A percentile compares a stretch with the other conserved stretches of the same genome.
phyloP scores from a whole-genome alignment of 805 yeast genomes.

The Starmerella bombi region DNA sequence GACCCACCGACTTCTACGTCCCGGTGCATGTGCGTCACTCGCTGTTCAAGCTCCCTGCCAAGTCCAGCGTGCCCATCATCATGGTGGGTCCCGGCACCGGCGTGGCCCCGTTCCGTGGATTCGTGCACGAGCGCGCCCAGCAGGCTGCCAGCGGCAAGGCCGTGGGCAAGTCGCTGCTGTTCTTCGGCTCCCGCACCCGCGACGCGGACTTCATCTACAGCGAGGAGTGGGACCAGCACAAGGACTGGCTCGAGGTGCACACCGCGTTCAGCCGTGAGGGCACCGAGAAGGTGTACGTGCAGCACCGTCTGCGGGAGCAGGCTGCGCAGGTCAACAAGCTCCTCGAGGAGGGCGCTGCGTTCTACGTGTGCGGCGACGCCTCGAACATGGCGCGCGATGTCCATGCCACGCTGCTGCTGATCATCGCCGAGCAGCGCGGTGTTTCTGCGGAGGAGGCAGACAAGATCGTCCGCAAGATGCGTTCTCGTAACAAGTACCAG shows the following conservation, averaged over 20 bases:
- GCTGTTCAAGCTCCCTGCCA: constrained; percentile 82
- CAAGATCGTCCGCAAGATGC: constrained; percentile 63
- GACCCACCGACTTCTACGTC: constrained; percentile 33
- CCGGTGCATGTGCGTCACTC: constrained; percentile 94
- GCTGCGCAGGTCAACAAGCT: constrained; percentile 40
- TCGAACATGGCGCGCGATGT: constrained; percentile 92
- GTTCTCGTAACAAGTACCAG: constrained; percentile 78
- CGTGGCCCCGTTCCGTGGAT: constrained; percentile 96
- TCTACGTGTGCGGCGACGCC: constrained; percentile 97
- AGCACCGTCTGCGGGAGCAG: constrained; percentile 48
- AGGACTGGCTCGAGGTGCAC: constrained; percentile 36
- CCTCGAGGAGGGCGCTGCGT: constrained; percentile 57
- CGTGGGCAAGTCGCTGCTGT: constrained; percentile 62
- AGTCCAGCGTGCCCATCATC: constrained; percentile 69
- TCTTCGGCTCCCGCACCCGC: constrained; percentile 78
- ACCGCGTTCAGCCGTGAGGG: constrained; percentile 82
- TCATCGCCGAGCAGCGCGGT: constrained; percentile 51
- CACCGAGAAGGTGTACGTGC: constrained; percentile 60
- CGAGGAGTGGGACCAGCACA: constrained; percentile 76
- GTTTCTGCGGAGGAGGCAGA: constrained; percentile 55
- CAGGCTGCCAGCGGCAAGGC: constrained; percentile 37
- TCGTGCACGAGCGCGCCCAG: constrained; percentile 71
- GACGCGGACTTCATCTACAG: constrained; percentile 70
- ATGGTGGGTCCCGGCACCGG: constrained; percentile 98
- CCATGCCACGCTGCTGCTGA: constrained; percentile 49